Conservation (phyloP, 1,284 basidiomycete genomes). For the Grifola frondosa region DNA sequence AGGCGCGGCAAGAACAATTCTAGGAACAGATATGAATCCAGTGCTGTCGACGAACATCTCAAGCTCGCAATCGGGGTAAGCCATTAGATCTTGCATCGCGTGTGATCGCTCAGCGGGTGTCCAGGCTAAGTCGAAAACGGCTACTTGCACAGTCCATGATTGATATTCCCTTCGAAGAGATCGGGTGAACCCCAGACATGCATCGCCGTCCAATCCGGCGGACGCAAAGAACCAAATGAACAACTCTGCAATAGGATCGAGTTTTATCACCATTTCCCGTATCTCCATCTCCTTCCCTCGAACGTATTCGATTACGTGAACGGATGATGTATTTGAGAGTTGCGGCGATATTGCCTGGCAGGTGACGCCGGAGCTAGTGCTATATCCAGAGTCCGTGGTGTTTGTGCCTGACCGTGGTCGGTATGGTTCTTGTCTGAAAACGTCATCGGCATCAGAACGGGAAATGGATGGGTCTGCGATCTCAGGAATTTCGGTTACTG, state of each 20-base stretch:
- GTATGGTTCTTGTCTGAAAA: no score
- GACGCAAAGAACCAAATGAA: conserved; percentile 5
- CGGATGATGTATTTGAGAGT: neutral
- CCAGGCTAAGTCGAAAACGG: conserved; percentile 2
- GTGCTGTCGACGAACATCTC: conserved; percentile 11
- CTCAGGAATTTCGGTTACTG: no score
- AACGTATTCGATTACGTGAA: conserved; percentile 3
- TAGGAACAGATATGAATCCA: conserved; percentile 8
- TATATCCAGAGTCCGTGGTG: no score
- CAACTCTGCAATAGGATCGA: neutral
- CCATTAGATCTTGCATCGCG: neutral
- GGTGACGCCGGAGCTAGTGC: no score
- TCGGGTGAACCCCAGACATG: conserved; percentile 8
- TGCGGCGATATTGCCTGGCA: no score
- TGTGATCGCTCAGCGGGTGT: neutral
- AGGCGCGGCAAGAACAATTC: conserved; percentile 5
- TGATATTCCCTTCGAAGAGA: conserved; percentile 11
- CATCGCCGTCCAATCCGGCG: conserved; percentile 4
- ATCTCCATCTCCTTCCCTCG: conserved; percentile 10
- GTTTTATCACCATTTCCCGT: neutral
- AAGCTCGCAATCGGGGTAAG: conserved; percentile 1
- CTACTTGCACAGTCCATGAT: conserved; percentile 8
- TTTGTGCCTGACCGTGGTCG: no score
- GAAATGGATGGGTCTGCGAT: no score
- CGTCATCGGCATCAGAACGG: no score